Percentiles rank a stretch among this genome's conserved stretches.
Evolutionary conservation across 192 early-diverging fungal genomes (phyloP).

Genomic region (Backusella tarrabulga): DNA sequence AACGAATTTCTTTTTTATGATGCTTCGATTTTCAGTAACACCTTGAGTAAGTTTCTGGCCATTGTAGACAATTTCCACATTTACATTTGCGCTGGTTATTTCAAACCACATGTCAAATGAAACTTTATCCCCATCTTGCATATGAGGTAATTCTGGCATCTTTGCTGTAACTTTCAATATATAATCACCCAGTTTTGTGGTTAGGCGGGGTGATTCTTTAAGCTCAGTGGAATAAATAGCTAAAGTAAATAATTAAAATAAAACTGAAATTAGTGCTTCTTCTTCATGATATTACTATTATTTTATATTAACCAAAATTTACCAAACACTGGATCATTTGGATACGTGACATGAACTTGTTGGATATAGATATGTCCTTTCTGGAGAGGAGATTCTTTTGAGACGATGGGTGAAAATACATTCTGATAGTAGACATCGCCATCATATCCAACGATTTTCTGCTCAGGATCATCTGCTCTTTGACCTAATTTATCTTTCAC

Average conservation of each 20-base stretch:
- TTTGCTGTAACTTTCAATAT: background rate
- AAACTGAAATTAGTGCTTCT: background rate
- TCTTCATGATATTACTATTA: no score
- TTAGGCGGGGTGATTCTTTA: background rate
- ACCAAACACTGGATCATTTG: background rate
- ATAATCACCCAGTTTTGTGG: background rate
- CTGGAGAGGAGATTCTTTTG: background rate
- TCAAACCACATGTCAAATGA: background rate
- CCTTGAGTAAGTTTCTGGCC: background rate
- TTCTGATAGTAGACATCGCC: background rate
- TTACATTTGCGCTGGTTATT: background rate
- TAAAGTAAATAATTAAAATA: conserved; percentile 1
- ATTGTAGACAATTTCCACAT: background rate
- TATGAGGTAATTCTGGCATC: background rate
- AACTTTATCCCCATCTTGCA: background rate
- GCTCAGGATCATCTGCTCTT: background rate
- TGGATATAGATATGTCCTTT: background rate
- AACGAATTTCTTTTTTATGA: background rate
- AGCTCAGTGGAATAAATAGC: background rate
- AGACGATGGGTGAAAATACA: background rate
- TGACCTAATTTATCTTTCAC: conserved; percentile 36
- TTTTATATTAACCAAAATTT: background rate
- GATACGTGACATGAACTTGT: background rate
- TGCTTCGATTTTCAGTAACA: background rate
- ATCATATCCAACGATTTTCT: background rate